These are phyloP conservation scores for Aureobasidium sp. DNA, from an alignment of 2,329 filamentous ascomycete species.

Conservation along the genomic window DNA sequence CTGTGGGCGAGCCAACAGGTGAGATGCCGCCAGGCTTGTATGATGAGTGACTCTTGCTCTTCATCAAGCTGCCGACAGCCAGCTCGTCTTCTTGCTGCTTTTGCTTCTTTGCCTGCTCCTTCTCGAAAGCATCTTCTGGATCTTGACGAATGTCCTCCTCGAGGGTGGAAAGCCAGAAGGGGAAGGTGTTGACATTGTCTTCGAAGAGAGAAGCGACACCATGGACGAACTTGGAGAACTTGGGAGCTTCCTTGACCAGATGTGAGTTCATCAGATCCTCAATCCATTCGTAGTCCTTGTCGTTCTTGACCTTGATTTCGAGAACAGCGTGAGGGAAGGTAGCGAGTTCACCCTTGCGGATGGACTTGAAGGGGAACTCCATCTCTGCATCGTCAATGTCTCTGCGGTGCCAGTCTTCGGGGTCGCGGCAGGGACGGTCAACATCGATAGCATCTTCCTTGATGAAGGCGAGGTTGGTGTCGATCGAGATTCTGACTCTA, in stretches of 20 bases:
- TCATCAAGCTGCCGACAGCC: conserved; percentile 78
- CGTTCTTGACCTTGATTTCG: conserved; percentile 74
- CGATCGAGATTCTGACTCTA: conserved; percentile 83
- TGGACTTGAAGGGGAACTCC: conserved; percentile 77
- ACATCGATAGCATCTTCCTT: conserved; percentile 65
- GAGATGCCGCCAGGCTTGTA: conserved; percentile 42
- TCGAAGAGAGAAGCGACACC: conserved; percentile 89
- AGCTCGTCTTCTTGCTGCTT: conserved; percentile 79
- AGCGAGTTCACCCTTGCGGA: conserved; percentile 85
- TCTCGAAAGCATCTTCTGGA: conserved; percentile 81
- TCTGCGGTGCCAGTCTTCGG: conserved; percentile 79
- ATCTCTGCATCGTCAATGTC: conserved; percentile 81
- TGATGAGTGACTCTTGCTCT: conserved; percentile 29
- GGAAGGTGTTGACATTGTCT: conserved; percentile 87
- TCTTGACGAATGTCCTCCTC: conserved; percentile 92
- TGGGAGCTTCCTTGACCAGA: conserved; percentile 78
- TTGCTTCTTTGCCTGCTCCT: conserved; percentile 78
- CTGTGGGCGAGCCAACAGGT: conserved; percentile 59
- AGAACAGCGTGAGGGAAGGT: conserved; percentile 86
- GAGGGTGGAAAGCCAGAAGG: conserved; percentile 90
- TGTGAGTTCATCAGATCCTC: conserved; percentile 89
- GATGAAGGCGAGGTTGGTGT: conserved; percentile 87
- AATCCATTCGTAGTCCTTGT: conserved; percentile 76
- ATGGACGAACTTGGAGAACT: conserved; percentile 96
- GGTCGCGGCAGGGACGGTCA: conserved; percentile 81